A percentile compares a stretch with the other conserved stretches of the same genome.
Conservation (phyloP, 805 yeast species). For the Pichia membranifaciens region DNA sequence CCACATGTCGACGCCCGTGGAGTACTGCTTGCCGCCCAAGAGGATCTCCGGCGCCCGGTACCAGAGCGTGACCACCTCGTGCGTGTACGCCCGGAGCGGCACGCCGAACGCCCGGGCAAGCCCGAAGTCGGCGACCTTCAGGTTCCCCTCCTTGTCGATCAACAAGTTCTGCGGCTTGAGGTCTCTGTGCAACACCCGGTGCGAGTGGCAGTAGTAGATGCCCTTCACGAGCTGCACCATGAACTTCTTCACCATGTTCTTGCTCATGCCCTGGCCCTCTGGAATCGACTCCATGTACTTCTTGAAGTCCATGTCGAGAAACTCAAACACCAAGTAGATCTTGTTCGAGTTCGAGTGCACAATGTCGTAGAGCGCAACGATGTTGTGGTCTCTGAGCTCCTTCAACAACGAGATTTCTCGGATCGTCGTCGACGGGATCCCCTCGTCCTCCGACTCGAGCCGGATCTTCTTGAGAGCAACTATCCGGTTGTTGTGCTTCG, state of each 20-base stretch:
- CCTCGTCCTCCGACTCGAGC: conserved; percentile 94
- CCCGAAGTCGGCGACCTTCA: conserved; percentile 90
- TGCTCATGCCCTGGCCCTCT: conserved; percentile 83
- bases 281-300: conserved; percentile 96
- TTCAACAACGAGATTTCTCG: conserved; percentile 91
- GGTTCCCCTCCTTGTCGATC: conserved; percentile 91
- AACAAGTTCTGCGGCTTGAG: conserved; percentile 93
- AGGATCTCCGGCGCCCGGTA: conserved; percentile 94
- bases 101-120: conserved; percentile 97
- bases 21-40: conserved; percentile 93
- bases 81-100: conserved; percentile 93
- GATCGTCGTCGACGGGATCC: conserved; percentile 97
- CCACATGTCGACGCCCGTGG: conserved; percentile 99
- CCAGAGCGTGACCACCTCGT: conserved; percentile 98
- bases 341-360: conserved; percentile 93
- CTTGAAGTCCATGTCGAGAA: conserved; percentile 87
- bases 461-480: conserved; percentile 95
- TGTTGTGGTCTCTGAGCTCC: conserved; percentile 89
- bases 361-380: conserved; percentile 85
- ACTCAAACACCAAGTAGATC: conserved; percentile 88
- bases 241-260: conserved; percentile 85
- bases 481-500: conserved; percentile 81
- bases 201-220: conserved; percentile 88
- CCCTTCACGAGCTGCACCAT: conserved; percentile 91
- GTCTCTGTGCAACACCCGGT: conserved; percentile 91